These are phyloP conservation scores for Ophiocordyceps camponoti-floridani DNA, from an alignment of 2,329 filamentous ascomycete species.

Conservation along the genomic window DNA sequence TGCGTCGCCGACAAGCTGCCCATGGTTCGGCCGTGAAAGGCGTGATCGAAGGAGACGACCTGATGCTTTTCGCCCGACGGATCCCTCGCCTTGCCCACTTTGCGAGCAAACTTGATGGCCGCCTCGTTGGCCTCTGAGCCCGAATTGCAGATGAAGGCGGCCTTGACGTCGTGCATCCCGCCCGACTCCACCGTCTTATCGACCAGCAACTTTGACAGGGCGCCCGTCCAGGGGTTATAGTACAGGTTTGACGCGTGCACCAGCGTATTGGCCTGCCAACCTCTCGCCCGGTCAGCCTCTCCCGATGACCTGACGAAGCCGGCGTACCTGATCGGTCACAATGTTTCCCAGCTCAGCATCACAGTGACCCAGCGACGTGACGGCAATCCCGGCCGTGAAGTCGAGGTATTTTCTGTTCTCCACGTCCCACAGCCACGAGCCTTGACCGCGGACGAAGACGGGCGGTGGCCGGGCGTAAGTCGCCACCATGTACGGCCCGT, in stretches of 20 bases:
- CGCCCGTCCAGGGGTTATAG: constrained; percentile 89
- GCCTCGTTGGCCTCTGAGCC: constrained; percentile 96
- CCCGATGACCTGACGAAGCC: no score
- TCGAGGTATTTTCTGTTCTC: constrained; percentile 84
- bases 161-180: constrained; percentile 61
- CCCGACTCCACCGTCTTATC: constrained; percentile 64
- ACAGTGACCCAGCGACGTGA: constrained; percentile 82
- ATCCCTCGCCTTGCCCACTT: constrained; percentile 63
- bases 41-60: constrained; percentile 76
- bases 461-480: constrained; percentile 84
- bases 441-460: constrained; percentile 76
- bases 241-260: constrained; percentile 93
- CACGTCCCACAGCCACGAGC: constrained; percentile 77
- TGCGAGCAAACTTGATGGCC: constrained; percentile 90
- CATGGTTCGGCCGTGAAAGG: constrained; percentile 96
- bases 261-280: constrained; percentile 45
- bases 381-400: constrained; percentile 89
- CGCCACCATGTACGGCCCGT: constrained; percentile 80
- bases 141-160: constrained; percentile 90
- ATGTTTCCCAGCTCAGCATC: constrained; percentile 62
- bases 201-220: constrained; percentile 70
- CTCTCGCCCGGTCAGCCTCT: not conserved
- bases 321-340: constrained; percentile 54
- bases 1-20: constrained; percentile 88
- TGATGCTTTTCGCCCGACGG: constrained; percentile 60